phyloP scores from a whole-genome alignment of 768 basidiomycete species.

The Gymnopilus junonius region DNA sequence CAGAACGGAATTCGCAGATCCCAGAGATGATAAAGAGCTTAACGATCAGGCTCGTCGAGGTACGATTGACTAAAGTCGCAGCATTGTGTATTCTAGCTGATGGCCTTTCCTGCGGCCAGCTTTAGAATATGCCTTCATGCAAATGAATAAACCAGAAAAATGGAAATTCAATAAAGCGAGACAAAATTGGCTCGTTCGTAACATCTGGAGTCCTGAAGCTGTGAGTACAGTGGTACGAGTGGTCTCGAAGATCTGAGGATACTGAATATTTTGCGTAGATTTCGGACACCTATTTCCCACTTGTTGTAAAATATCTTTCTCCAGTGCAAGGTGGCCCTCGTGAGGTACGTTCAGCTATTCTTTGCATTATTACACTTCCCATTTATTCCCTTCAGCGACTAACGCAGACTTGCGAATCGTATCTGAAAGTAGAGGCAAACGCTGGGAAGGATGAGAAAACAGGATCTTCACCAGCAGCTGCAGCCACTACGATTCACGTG shows the following conservation, averaged over 20 bases:
- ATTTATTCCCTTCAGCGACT: slow-evolving; percentile 20
- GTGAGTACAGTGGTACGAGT: slow-evolving; percentile 33
- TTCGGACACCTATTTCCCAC: slow-evolving; percentile 27
- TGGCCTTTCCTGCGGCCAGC: slow-evolving; percentile 29
- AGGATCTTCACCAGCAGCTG: neutral
- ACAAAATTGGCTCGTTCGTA: slow-evolving; percentile 76
- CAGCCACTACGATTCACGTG: neutral
- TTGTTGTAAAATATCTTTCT: slow-evolving; percentile 26
- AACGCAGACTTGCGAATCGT: slow-evolving; percentile 21
- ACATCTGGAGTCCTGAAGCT: slow-evolving; percentile 57
- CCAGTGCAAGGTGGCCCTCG: slow-evolving; percentile 29
- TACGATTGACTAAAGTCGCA: slow-evolving; percentile 16
- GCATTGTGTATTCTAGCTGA: neutral
- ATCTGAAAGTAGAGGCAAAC: slow-evolving; percentile 18
- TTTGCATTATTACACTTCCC: neutral
- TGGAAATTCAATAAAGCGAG: slow-evolving; percentile 81
- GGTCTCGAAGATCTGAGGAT: neutral
- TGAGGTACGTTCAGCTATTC: slow-evolving; percentile 14
- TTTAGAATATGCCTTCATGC: slow-evolving; percentile 57
- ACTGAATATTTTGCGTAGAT: slow-evolving; percentile 15
- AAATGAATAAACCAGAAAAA: slow-evolving; percentile 46
- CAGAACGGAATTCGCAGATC: slow-evolving; percentile 48
- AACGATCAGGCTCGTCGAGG: slow-evolving; percentile 47
- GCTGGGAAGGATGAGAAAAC: neutral
- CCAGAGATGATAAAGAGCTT: slow-evolving; percentile 40